These are phyloP conservation scores for Amanita subjunquillea DNA, from an alignment of 768 basidiomycete genomes.

Conservation along the genomic window DNA sequence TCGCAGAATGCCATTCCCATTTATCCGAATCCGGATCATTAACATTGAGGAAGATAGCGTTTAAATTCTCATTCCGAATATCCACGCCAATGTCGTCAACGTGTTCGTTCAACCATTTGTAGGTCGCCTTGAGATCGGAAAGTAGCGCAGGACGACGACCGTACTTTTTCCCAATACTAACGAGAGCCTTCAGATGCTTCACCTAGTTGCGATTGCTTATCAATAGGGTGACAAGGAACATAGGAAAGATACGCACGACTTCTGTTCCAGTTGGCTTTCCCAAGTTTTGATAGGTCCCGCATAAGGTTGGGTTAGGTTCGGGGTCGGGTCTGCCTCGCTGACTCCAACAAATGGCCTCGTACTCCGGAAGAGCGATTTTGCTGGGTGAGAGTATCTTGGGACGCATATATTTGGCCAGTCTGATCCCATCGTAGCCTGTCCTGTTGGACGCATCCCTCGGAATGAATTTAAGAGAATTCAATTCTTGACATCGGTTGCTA, in stretches of 20 bases:
- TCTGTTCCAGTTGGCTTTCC: conserved; percentile 29
- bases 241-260: conserved; percentile 25
- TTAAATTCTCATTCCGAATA: conserved; percentile 12
- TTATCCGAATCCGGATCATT: conserved; percentile 21
- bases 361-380: conserved; percentile 25
- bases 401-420: conserved; percentile 18
- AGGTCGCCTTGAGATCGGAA: conserved; percentile 30
- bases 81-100: conserved; percentile 10
- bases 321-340: conserved; percentile 27
- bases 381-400: conserved; percentile 23
- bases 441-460: conserved; percentile 19
- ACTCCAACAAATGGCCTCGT: conserved; percentile 36
- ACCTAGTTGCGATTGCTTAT: conserved; percentile 19
- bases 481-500: conserved; percentile 16
- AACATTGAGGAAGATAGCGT: conserved; percentile 36
- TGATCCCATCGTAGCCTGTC: conserved; percentile 9
- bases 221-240: background rate
- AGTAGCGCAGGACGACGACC: conserved; percentile 19
- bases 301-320: conserved; percentile 17
- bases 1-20: conserved; percentile 30
- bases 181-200: conserved; percentile 27
- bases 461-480: conserved; percentile 29
- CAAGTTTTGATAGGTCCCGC: conserved; percentile 21
- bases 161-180: conserved; percentile 16
- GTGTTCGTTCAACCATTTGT: conserved; percentile 28